Evolutionary conservation across 495 filamentous ascomycete genomes (phyloP).

Genomic region (Penicillium egyptiacum): DNA sequence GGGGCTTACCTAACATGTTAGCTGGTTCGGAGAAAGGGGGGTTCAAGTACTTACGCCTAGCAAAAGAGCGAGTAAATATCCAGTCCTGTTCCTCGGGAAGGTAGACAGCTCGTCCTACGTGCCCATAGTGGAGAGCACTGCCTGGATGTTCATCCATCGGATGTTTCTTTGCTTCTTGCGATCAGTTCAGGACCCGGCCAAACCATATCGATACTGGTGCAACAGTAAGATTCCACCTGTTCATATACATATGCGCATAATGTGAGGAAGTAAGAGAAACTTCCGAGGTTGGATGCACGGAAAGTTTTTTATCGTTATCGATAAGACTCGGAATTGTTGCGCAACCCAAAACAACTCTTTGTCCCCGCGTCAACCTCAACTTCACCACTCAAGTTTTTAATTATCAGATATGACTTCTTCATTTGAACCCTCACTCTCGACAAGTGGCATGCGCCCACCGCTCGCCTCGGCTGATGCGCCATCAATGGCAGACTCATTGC

Average conservation of each 20-base stretch:
- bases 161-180: slow-evolving; percentile 42
- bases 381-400: background rate
- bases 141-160: slow-evolving; percentile 60
- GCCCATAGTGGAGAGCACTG: slow-evolving; percentile 64
- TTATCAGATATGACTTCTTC: slow-evolving; percentile 37
- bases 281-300: no score
- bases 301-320: slow-evolving; percentile 29
- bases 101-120: slow-evolving; percentile 60
- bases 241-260: slow-evolving; percentile 7
- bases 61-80: slow-evolving; percentile 52
- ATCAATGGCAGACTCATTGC: slow-evolving; percentile 77
- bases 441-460: slow-evolving; percentile 70
- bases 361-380: slow-evolving; percentile 9
- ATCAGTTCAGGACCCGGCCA: slow-evolving; percentile 27
- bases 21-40: background rate
- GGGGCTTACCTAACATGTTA: slow-evolving; percentile 25
- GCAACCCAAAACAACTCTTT: slow-evolving; percentile 29
- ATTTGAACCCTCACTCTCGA: slow-evolving; percentile 77
- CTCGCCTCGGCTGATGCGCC: slow-evolving; percentile 55
- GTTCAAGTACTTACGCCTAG: slow-evolving; percentile 22
- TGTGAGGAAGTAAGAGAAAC: background rate
- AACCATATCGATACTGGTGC: slow-evolving; percentile 40
- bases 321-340: slow-evolving; percentile 33
- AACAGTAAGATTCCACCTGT: background rate
- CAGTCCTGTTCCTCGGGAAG: slow-evolving; percentile 53